Percentiles rank a stretch among this genome's conserved stretches.
These are phyloP conservation scores for Flagelloscypha sp. DNA, from an alignment of 768 basidiomycete species.

Conservation along the genomic window DNA sequence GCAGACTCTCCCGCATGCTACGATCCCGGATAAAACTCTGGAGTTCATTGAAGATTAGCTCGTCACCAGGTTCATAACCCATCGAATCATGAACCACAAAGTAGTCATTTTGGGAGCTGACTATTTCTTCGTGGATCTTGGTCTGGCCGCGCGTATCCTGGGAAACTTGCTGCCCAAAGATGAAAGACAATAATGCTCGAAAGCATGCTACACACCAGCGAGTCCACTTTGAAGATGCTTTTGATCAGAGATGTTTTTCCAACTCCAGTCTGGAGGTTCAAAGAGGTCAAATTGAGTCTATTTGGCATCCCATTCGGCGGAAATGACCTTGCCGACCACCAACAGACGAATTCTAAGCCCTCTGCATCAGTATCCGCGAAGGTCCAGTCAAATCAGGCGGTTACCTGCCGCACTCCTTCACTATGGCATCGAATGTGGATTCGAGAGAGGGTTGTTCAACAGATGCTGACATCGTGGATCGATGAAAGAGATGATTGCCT, in stretches of 20 bases:
- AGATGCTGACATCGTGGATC: too few species aligned
- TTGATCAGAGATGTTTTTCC: conserved; percentile 12
- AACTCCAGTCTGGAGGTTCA: conserved; percentile 9
- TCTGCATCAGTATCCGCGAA: background rate
- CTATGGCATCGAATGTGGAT: background rate
- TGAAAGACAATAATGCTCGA: background rate
- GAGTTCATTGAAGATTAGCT: conserved; percentile 4
- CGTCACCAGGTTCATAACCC: conserved; percentile 12
- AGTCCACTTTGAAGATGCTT: conserved; percentile 6
- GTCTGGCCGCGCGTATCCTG: background rate
- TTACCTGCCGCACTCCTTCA: background rate
- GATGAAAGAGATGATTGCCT: too few species aligned
- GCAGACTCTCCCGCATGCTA: background rate
- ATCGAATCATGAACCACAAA: conserved; percentile 10
- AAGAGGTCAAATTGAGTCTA: too few species aligned
- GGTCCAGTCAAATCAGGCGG: background rate
- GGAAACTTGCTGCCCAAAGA: background rate
- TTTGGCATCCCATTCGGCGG: background rate
- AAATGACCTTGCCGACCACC: background rate
- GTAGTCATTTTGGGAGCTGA: conserved; percentile 4
- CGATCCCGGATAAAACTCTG: conserved; percentile 8
- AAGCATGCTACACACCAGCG: background rate
- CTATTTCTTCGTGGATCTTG: conserved; percentile 8
- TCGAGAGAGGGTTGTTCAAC: too few species aligned
- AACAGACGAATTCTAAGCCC: background rate